Percentiles rank a stretch among this genome's conserved stretches.
These are phyloP conservation scores for Aotearoamyces nothofagi DNA, from an alignment of 2,329 filamentous ascomycete species.

Conservation along the genomic window DNA sequence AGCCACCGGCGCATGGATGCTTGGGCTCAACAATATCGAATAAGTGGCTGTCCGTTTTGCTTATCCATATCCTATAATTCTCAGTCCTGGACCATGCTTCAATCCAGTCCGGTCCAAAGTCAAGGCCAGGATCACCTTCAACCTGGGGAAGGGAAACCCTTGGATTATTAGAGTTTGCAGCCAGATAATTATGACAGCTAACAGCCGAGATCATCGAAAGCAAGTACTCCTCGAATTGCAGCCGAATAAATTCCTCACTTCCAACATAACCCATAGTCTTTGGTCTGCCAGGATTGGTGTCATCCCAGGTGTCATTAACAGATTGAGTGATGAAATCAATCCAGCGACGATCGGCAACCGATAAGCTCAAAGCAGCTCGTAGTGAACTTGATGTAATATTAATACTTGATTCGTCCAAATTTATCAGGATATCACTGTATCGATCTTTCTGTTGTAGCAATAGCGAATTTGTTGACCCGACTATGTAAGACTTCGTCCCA, in stretches of 20 bases:
- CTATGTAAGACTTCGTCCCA: conserved; percentile 92
- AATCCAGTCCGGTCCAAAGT: conserved; percentile 76
- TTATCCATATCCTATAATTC: conserved; percentile 82
- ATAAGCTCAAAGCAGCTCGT: conserved; percentile 59
- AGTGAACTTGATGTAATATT: conserved; percentile 72
- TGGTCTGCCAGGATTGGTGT: conserved; percentile 73
- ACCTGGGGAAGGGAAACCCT: conserved; percentile 46
- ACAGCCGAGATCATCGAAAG: conserved; percentile 75
- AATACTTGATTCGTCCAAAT: conserved; percentile 79
- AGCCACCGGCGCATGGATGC: conserved; percentile 82
- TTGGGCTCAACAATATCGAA: conserved; percentile 90
- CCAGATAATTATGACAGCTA: conserved; percentile 69
- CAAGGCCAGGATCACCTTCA: conserved; percentile 70
- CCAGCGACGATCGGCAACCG: conserved; percentile 82
- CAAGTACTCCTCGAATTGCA: conserved; percentile 95
- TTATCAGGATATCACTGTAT: conserved; percentile 92
- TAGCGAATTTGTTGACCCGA: conserved; percentile 91
- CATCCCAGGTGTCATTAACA: conserved; percentile 94
- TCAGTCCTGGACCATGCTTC: conserved; percentile 79
- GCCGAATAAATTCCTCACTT: conserved; percentile 91
- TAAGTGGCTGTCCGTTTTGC: conserved; percentile 67
- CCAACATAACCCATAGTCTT: conserved; percentile 90
- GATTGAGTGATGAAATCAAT: conserved; percentile 91
- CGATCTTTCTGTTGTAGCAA: conserved; percentile 87
- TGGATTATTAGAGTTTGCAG: conserved; percentile 36